Evolutionary conservation across 2,329 filamentous ascomycete species (phyloP), one percentile per base, ranked within the genome.

Genomic region (Apiospora malaysiana): DNA sequence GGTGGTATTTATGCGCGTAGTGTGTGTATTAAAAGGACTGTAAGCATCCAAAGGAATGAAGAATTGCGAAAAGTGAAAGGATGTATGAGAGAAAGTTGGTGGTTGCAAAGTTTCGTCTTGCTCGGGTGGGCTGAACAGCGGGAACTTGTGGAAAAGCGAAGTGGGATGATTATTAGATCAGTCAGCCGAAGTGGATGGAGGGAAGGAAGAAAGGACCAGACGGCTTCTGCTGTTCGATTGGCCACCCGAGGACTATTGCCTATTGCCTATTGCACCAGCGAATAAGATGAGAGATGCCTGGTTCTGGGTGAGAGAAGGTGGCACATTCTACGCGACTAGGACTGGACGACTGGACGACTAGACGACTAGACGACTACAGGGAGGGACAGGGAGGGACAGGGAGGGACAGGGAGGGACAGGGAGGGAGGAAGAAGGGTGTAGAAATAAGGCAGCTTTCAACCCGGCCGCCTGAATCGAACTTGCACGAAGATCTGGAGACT

Each of bases 81-180:
- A 16, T 63, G 56, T 63, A 32, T 40, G 56, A 63, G 49, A 27
- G 56, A 63, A 40, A 9, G 56, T 21, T 63, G 56, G 32, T 63
- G 56, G 56, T 63, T 63, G 21, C 27, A 32, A 63, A 63, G 56
- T 32, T 9, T 59, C 16, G 27, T 63, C 23, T 25, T 25, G 56
- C 56, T 63, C 27, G 56, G 37, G 56, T 63, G 56, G 56, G 56
- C 56, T 63, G 56, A 63, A 32, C 27, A 40, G 32, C 27, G 56
- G 56, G 56, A 47, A 63, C 16, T 63, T 63, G 21, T 63, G 56
- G 56, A 21, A 37, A 63, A 32, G n/a, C 32, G 56, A 63, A 63
- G 56, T 63, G 56, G 56, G 56, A 63, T 63, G n/a, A 63, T 16
- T 45, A 45, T 45, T 45, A 45, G 56, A 63, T 63, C 27, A 63